Evolutionary conservation across 805 yeast genomes (phyloP).

Genomic region (Candida tallmaniae): DNA sequence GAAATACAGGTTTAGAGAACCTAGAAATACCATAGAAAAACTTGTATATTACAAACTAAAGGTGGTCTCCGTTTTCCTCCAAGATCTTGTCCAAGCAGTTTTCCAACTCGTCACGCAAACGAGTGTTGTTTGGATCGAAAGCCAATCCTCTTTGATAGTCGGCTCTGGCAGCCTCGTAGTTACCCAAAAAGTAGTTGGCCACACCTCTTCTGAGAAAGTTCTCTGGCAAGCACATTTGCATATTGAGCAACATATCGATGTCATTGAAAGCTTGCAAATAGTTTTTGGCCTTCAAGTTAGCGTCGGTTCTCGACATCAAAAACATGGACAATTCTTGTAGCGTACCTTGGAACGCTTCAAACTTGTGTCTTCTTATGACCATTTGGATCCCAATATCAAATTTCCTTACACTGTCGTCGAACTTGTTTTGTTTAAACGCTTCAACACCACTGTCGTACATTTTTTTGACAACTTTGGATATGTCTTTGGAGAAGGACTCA

Average conservation of each 20-base stretch:
- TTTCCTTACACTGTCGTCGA: conserved; percentile 58
- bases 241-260: conserved; percentile 58
- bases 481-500: conserved; percentile 51
- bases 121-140: conserved; percentile 50
- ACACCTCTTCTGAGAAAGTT: conserved; percentile 71
- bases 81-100: conserved; percentile 44
- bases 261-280: conserved; percentile 62
- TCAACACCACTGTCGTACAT: conserved; percentile 61
- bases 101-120: conserved; percentile 46
- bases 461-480: conserved; percentile 57
- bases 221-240: conserved; percentile 60
- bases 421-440: conserved; percentile 51
- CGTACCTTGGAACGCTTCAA: conserved; percentile 70
- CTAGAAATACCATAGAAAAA: too few relatives aligned
- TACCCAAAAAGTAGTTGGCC: conserved; percentile 56
- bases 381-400: conserved; percentile 64
- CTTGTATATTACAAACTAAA: conserved; percentile 7
- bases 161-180: conserved; percentile 56
- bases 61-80: conserved; percentile 56
- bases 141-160: conserved; percentile 71
- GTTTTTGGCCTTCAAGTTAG: conserved; percentile 51
- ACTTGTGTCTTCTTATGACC: conserved; percentile 63
- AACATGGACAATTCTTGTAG: conserved; percentile 64
- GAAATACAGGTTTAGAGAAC: neutral
- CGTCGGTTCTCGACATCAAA: conserved; percentile 68